Evolutionary conservation across 169 alveolate species (phyloP).

Genomic region (Babesia ovis): DNA sequence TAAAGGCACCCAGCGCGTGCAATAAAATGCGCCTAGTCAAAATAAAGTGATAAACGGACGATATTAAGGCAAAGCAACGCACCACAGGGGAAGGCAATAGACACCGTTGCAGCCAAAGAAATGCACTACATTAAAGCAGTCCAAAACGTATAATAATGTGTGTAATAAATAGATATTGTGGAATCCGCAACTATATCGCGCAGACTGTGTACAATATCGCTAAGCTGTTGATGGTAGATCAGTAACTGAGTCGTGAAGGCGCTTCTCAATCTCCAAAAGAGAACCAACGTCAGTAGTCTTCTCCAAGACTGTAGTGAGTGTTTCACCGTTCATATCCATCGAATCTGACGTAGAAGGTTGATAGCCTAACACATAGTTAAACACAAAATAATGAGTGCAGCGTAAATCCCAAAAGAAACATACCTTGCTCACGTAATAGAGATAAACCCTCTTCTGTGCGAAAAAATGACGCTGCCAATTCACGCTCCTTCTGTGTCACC

Average conservation of each 20-base stretch:
- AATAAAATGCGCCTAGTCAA: background rate
- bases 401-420: background rate
- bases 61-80: background rate
- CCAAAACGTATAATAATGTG: background rate
- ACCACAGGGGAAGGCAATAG: background rate
- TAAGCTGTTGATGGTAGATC: slow-evolving; percentile 1
- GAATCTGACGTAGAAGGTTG: background rate
- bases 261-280: slow-evolving; percentile 17
- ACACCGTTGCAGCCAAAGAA: background rate
- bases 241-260: background rate
- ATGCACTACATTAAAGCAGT: background rate
- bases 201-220: background rate
- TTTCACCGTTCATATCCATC: background rate
- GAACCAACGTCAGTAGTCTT: slow-evolving; percentile 16
- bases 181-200: background rate
- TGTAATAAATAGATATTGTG: background rate
- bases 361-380: slow-evolving; percentile 2
- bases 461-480: slow-evolving; percentile 52
- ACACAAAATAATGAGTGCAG: background rate
- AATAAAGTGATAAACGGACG: background rate
- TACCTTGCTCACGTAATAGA: slow-evolving; percentile 12
- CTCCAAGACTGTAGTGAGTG: slow-evolving; percentile 6
- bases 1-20: slow-evolving; percentile 11
- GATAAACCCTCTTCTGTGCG: slow-evolving; percentile 52
- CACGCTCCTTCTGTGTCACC: slow-evolving; percentile 75